Evolutionary conservation across 192 early-diverging fungal species (phyloP).

Genomic region (Coemansia sp.): DNA sequence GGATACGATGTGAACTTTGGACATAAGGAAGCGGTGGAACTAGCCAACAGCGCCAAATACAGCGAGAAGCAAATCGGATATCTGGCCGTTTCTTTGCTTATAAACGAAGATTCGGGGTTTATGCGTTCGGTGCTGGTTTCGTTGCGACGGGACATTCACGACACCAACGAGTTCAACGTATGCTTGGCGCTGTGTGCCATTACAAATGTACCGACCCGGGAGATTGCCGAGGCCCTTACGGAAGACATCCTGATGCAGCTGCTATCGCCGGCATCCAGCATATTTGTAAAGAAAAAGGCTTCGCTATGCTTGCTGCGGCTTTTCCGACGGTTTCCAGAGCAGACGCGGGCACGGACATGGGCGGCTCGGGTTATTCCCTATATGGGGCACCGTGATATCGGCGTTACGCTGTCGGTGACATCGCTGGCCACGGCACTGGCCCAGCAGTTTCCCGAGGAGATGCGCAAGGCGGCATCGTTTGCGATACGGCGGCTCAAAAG

Average conservation of each 20-base stretch:
- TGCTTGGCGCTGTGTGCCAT: slow-evolving; percentile 94
- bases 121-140: slow-evolving; percentile 81
- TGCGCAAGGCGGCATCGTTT: slow-evolving; percentile 69
- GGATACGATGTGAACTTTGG: slow-evolving; percentile 99
- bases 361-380: slow-evolving; percentile 74
- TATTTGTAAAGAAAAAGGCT: slow-evolving; percentile 97
- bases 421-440: slow-evolving; percentile 87
- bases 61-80: slow-evolving; percentile 99
- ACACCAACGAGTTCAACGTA: slow-evolving; percentile 77
- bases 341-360: slow-evolving; percentile 85
- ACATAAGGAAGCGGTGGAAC: slow-evolving; percentile 91
- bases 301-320: slow-evolving; percentile 88
- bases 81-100: slow-evolving; percentile 87
- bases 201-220: slow-evolving; percentile 91
- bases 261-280: slow-evolving; percentile 74
- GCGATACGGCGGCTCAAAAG: slow-evolving; percentile 79
- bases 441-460: slow-evolving; percentile 81
- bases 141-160: slow-evolving; percentile 86
- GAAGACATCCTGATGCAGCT: slow-evolving; percentile 82
- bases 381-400: slow-evolving; percentile 88
- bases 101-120: slow-evolving; percentile 84
- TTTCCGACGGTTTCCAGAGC: slow-evolving; percentile 84
- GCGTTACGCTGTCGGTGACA: slow-evolving; percentile 78
- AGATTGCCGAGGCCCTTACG: slow-evolving; percentile 85
- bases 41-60: slow-evolving; percentile 86